These are phyloP conservation scores for Carallia pectinifolia DNA, from an alignment of 345 rosid genomes.

Conservation along the genomic window DNA sequence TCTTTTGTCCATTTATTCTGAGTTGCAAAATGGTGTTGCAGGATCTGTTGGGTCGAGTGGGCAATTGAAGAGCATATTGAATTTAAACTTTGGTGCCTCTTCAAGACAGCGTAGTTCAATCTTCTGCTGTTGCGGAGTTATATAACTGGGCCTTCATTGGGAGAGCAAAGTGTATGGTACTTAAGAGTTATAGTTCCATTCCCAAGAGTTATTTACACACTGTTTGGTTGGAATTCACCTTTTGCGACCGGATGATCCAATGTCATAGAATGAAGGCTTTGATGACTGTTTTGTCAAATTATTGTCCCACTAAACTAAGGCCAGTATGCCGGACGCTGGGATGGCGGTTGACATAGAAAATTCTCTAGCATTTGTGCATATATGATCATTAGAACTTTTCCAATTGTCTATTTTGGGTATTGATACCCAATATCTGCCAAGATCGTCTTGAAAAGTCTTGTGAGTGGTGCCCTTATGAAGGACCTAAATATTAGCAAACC, in stretches of 20 bases:
- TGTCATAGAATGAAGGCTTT: conserved; percentile 10
- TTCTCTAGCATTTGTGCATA: not conserved
- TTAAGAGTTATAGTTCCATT: conserved; percentile 25
- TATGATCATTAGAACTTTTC: not conserved
- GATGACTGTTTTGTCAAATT: not conserved
- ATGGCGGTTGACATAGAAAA: not conserved
- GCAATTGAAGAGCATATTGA: conserved; percentile 40
- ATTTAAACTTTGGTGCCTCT: conserved; percentile 29
- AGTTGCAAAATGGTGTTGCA: conserved; percentile 47
- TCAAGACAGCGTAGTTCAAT: conserved; percentile 31
- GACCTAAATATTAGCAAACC: not conserved
- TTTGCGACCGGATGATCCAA: conserved; percentile 9
- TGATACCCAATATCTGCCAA: conserved; percentile 9
- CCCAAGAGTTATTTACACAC: conserved; percentile 19
- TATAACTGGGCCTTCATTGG: conserved; percentile 13
- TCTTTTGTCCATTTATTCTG: conserved; percentile 30
- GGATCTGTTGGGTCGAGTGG: conserved; percentile 37
- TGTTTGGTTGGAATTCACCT: conserved; percentile 17
- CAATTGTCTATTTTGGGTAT: not conserved
- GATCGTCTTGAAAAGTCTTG: conserved; percentile 17
- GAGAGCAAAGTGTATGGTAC: conserved; percentile 23
- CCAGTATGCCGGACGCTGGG: not conserved
- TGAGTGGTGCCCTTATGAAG: conserved; percentile 17
- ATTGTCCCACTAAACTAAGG: not conserved
- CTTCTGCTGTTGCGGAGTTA: conserved; percentile 27